Base-by-base conservation (phyloP, 495 filamentous ascomycete genomes). In the Immersiella caudata region DNA sequence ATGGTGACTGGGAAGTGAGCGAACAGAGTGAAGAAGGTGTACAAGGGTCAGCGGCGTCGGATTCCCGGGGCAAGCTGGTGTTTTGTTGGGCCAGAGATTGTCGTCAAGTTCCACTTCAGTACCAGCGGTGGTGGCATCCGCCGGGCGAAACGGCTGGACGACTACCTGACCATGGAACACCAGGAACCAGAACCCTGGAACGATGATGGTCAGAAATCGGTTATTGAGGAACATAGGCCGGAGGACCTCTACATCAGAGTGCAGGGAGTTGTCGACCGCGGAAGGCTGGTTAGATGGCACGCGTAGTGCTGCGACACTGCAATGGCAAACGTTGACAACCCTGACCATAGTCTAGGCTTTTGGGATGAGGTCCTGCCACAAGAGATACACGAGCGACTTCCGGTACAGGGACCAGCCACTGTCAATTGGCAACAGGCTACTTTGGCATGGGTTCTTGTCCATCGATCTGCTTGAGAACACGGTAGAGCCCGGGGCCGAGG, bases 241-340 rank as follows among this genome's bases (percentile, higher is more conserved):
- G n/a, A n/a, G n/a, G n/a, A n/a, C n/a, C n/a, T n/a, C n/a, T 27
- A 27, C 56, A 59, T 25, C 22, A 26, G 56, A 2, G 29, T 56
- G 14, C 63, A 65, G 21, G 63, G 63, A 25, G 50, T 65, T 14
- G 59, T 65, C 27, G 16, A 59, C 29, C 55, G 50, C 11, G 63
- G 63, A 40, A 16, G 40, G 20, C 21, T 65, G 52, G 20, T 21
- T 20, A 58, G 21, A 21, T 65, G 52, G 33, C 63, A 65, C 26
- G 63, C 20, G 8, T 65, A 33, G 62, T 55, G 5, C 33, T 22
- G 40, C 62, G 27, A 14, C 26, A 54, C 40, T 18, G 40, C n/a
- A 1, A 12, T 55, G 33, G 6, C 33, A 36, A 36, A 36, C 6
- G 12, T 12, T 12, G 12, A 6, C 4, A 24, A n/a, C 16, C 18